Conservation (phyloP, 352 stramenopile species). For the Globisporangium cederbergense region DNA sequence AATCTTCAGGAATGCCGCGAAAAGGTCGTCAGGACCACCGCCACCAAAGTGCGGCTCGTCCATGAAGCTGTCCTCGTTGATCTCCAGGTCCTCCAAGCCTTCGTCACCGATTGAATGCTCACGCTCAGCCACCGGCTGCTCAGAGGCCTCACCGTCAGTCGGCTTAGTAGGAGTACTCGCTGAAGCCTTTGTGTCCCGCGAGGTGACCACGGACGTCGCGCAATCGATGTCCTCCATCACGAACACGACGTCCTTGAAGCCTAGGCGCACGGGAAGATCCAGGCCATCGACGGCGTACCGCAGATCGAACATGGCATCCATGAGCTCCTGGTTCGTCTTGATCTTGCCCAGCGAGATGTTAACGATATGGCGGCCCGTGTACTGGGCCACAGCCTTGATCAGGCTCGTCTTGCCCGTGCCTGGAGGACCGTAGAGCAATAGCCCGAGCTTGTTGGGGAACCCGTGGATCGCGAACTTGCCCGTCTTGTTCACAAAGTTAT, state of each 20-base stretch:
- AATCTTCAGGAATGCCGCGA: neutral
- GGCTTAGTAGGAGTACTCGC: neutral
- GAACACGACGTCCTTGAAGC: slow-evolving; percentile 64
- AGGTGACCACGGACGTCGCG: slow-evolving; percentile 41
- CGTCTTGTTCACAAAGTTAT: slow-evolving; percentile 51
- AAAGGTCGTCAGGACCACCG: neutral
- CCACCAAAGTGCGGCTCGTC: neutral
- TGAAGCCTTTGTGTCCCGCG: slow-evolving; percentile 1
- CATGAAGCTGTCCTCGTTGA: neutral
- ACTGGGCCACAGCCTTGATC: slow-evolving; percentile 76
- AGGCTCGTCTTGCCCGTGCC: slow-evolving; percentile 86
- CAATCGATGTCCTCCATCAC: slow-evolving; percentile 73
- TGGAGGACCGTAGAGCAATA: slow-evolving; percentile 79
- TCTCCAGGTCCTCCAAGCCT: slow-evolving; percentile 5
- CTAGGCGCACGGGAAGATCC: slow-evolving; percentile 40
- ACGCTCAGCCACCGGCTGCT: slow-evolving; percentile 2
- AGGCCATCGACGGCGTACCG: slow-evolving; percentile 31
- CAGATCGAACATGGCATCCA: slow-evolving; percentile 50
- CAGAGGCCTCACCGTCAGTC: neutral
- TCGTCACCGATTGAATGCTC: neutral
- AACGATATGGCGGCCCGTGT: slow-evolving; percentile 64
- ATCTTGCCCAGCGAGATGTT: slow-evolving; percentile 48
- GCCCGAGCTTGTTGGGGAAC: slow-evolving; percentile 80
- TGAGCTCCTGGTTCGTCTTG: slow-evolving; percentile 59
- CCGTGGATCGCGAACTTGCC: slow-evolving; percentile 84